Evolutionary conservation across 371 early-diverging fungal genomes (phyloP), one percentile per base, ranked within the genome.

Genomic region (Actinomortierella wolfii): DNA sequence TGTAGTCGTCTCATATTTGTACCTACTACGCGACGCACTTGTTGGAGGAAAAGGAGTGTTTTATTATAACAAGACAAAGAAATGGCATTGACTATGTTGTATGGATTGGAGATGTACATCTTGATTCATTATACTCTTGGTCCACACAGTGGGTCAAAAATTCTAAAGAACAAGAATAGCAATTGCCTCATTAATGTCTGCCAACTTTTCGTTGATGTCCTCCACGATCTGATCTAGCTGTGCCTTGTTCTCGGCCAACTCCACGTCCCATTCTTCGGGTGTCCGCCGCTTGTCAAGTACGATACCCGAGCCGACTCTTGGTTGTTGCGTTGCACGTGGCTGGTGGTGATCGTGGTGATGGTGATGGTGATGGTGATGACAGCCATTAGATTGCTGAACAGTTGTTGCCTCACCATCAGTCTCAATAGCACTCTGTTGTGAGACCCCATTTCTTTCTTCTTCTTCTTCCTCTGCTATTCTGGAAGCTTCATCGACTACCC

Each of bases 191-290:
- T 69, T 64, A 24, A 69, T 69, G 21, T 69, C 70, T 1, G 70
- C 70, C 57, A 69, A 34, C 54, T 60, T 69, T 21, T 69, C 70
- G 24, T 69, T 69, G 47, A 69, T 69, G 23, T 64, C 70, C 23
- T 69, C 64, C 3, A 69, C 49, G 26, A 57, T 26, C 26, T 60
- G 52, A 39, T 60, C 39, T 21, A 60, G 65, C 71, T 61, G 60
- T 8, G 56, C 51, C n/a, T 53, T 55, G 49, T 65, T 70, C 46
- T 65, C 65, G 2, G 61, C 54, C 42, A 70, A 11, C n/a, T 65
- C 65, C 51, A 42, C 49, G 11, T 65, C 60, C 71, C 65, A 65
- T 21, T 65, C 71, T 45, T 57, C 65, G 23, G 40, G 54, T 1
- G 71, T 55, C 51, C 64, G 17, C 42, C 48, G 64, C 15, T 49